Evolutionary conservation across 2,329 filamentous ascomycete genomes (phyloP).

Genomic region (Fusarium humuli): DNA sequence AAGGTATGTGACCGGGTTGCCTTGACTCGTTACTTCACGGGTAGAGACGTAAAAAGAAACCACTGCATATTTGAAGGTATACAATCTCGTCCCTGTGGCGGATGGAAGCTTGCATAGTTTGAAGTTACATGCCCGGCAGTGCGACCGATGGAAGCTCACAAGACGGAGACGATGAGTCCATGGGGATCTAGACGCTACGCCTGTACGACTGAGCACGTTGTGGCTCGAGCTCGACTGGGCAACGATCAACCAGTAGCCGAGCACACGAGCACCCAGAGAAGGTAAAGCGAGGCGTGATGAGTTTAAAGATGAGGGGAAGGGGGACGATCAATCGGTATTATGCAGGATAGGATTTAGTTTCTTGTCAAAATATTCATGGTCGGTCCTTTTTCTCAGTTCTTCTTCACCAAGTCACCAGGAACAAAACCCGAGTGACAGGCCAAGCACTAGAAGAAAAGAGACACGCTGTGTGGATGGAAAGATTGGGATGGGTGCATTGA

Average conservation of each 20-base stretch:
- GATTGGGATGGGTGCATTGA: constrained; percentile 22
- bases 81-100: neutral
- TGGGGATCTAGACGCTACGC: constrained; percentile 37
- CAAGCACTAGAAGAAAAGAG: neutral
- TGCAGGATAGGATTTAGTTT: neutral
- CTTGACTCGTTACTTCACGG: neutral
- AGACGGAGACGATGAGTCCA: constrained; percentile 21
- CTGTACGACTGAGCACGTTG: constrained; percentile 36
- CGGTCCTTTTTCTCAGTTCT: neutral
- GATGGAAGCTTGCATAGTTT: constrained; percentile 31
- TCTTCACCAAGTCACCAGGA: neutral
- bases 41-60: neutral
- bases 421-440: neutral
- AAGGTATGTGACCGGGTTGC: neutral
- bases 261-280: constrained; percentile 5
- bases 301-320: neutral
- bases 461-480: neutral
- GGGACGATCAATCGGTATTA: neutral
- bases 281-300: constrained; percentile 16
- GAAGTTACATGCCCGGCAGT: constrained; percentile 27
- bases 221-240: constrained; percentile 29
- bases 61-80: neutral
- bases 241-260: constrained; percentile 32
- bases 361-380: neutral
- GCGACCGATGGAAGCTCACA: constrained; percentile 31